These are phyloP conservation scores for Trichoderma atrobrunneum DNA, from an alignment of 2,329 filamentous ascomycete genomes.

Conservation along the genomic window DNA sequence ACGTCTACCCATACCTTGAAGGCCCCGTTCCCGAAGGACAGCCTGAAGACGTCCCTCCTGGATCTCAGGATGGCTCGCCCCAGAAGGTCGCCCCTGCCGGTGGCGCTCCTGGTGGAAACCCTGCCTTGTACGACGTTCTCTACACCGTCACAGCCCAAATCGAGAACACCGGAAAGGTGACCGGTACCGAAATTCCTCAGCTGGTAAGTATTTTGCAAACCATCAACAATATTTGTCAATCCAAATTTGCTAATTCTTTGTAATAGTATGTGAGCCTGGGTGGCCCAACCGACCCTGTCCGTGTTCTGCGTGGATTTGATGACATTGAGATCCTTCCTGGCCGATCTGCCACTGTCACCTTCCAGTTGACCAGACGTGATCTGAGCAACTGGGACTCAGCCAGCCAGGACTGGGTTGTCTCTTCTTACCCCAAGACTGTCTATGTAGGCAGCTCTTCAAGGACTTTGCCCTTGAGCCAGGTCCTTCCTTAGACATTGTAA, in stretches of 20 bases:
- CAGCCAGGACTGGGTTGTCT: neutral
- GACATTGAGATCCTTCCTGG: neutral
- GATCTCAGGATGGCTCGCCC: neutral
- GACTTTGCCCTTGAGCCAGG: neutral
- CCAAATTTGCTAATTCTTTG: neutral
- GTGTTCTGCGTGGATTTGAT: neutral
- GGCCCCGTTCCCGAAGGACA: neutral
- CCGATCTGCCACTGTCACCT: neutral
- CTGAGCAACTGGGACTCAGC: neutral
- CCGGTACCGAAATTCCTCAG: neutral
- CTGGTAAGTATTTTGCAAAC: neutral
- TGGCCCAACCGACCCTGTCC: neutral
- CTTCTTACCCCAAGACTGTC: neutral
- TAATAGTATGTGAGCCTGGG: conserved; percentile 1
- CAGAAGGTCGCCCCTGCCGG: neutral
- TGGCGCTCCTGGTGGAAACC: neutral
- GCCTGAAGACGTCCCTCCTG: neutral
- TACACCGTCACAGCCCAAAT: neutral
- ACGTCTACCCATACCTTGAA: neutral
- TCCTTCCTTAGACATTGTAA: neutral
- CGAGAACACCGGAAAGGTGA: neutral
- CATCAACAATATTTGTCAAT: neutral
- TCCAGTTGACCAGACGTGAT: neutral
- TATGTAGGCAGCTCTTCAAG: conserved; percentile 1
- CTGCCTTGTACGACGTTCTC: neutral